Percentiles rank a stretch among this genome's conserved stretches.
These are phyloP conservation scores for Umbelopsis sp. DNA, from an alignment of 371 early-diverging fungal species.

Conservation along the genomic window DNA sequence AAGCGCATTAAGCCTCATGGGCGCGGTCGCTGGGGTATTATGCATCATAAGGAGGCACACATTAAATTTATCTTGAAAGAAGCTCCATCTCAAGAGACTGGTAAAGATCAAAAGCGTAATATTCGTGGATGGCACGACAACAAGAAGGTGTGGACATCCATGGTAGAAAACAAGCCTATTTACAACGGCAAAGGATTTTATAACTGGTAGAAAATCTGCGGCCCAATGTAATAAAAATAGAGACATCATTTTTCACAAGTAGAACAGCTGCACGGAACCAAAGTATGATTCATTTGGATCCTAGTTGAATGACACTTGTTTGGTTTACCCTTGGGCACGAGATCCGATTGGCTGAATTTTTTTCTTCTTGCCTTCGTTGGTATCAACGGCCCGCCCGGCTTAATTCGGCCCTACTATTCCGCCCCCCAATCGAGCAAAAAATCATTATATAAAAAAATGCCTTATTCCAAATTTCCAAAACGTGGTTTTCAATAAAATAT, in stretches of 20 bases:
- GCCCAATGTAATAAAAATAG: background rate
- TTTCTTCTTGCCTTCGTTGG: background rate
- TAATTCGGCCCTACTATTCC: background rate
- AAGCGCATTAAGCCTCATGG: conserved; percentile 76
- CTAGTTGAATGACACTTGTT: background rate
- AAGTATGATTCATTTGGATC: conserved; percentile 7
- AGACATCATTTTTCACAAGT: background rate
- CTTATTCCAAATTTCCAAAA: background rate
- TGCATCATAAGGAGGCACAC: conserved; percentile 80
- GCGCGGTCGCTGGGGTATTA: conserved; percentile 82
- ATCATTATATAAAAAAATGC: conserved; percentile 5
- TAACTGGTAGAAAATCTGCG: conserved; percentile 67
- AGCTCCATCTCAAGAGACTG: conserved; percentile 25
- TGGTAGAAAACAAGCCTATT: conserved; percentile 76
- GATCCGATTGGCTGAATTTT: conserved; percentile 1
- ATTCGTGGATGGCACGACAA: conserved; percentile 65
- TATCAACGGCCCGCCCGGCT: background rate
- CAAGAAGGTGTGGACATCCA: conserved; percentile 74
- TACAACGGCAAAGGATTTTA: conserved; percentile 77
- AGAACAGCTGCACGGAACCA: background rate
- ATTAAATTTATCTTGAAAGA: conserved; percentile 82
- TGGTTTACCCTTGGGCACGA: background rate
- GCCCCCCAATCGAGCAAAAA: background rate
- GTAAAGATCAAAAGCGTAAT: conserved; percentile 46
- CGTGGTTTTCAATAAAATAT: background rate